Evolutionary conservation across 768 basidiomycete genomes (phyloP).

Genomic region (Pulveroboletus sp.): DNA sequence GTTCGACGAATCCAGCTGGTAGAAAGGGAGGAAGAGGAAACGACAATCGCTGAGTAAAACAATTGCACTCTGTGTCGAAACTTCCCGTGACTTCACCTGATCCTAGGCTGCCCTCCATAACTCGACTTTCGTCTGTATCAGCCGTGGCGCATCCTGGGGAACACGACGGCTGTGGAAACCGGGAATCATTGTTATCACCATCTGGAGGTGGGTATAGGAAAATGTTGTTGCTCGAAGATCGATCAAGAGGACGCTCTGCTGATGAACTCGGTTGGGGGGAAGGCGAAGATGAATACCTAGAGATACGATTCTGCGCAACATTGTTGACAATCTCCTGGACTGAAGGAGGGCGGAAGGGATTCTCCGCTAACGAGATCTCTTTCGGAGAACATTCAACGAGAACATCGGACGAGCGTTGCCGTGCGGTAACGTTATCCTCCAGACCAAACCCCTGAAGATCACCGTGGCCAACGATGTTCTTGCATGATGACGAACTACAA

Average conservation of each 20-base stretch:
- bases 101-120: not conserved
- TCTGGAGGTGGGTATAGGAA: not conserved
- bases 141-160: not conserved
- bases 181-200: not conserved
- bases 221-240: not conserved
- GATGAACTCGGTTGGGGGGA: not conserved
- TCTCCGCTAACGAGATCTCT: not conserved
- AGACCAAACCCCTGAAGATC: not conserved
- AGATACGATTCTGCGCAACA: too few species aligned
- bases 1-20: constrained; percentile 1
- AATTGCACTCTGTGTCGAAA: not conserved
- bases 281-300: too few species aligned
- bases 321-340: not conserved
- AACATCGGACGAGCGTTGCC: not conserved
- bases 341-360: not conserved
- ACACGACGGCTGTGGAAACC: not conserved
- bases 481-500: not conserved
- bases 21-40: constrained; percentile 20
- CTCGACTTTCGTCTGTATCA: not conserved
- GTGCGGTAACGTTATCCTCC: not conserved
- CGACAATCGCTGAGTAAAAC: constrained; percentile 12
- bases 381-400: not conserved
- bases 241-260: not conserved
- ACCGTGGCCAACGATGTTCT: not conserved
- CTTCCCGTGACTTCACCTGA: not conserved